Base-by-base conservation (phyloP, 2,329 filamentous ascomycete genomes). In the Massarina eburnea region DNA sequence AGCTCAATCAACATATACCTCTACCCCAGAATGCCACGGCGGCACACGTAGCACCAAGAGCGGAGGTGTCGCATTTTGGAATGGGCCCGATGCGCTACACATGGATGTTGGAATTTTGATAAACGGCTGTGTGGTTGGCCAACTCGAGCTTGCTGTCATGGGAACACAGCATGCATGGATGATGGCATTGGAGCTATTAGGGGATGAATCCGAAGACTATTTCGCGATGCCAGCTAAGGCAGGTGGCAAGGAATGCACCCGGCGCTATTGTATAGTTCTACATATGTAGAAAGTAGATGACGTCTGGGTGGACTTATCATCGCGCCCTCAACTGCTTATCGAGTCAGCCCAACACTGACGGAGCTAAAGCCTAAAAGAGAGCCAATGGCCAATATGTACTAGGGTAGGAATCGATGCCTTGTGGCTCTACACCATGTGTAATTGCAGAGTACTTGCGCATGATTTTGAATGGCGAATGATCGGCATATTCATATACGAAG, bases 201-300 rank as follows among this genome's bases (percentile, higher is more conserved):
- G 35, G 35, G 40, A 12, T 15, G n/a, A 19, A 7, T 14, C 17
- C 12, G 18, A 24, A 8, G 5, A 39, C 34, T 9, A 17, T 33
- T 40, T 39, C 18, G 14, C 14, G 27, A 26, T 36, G 38, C 44
- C 46, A 46, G 49, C 39, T 55, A 52, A 55, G 48, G 49, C 30
- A 48, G 33, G 24, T 30, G 46, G 38, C 52, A 43, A 35, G 50
- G 50, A 30, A 46, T 26, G 20, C 30, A 17, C 45, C 45, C 39
- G 40, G 46, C 32, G 45, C 24, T 10, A 7, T 10, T 26, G 10
- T 10, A 26, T n/a, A n/a, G n/a, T n/a, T n/a, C n/a, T n/a, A n/a
- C n/a, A n/a, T n/a, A n/a, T n/a, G n/a, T 26, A 30, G 12, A 8
- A 30, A 30, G 27, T 14, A 5, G 12, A 4, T 8, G 27, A 30